Base-by-base conservation (phyloP, 345 rosid genomes). In the Draba incana region DNA sequence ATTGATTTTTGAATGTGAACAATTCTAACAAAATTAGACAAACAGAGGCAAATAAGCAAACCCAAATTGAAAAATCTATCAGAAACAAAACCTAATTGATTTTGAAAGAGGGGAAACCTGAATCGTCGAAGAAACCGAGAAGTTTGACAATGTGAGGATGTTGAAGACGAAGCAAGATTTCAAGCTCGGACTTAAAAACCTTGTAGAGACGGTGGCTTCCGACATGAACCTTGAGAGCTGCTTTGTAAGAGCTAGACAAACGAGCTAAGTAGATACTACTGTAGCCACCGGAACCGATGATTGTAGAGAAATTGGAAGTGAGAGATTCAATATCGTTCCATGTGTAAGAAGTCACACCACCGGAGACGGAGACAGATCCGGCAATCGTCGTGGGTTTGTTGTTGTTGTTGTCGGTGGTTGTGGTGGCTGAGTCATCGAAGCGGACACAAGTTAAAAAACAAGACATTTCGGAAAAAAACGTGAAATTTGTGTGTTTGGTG, bases 251-350 rank as follows among this genome's bases (percentile, higher is more conserved):
- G 63, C 69, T 67, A 30, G 84, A 59, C 53, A 87, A 49, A 9
- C 71, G 79, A 46, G 85, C 97, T 74, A 87, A 16, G 73, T 84
- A 89, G 31, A 92, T 92, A n/a, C 75, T 82, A 74, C 98, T 88
- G 67, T 87, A 92, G 43, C 98, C 98, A 13, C 96, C 98, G 0
- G 81, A 80, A 12, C 98, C 98, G 37, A 89, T 81, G 56, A 83
- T 56, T 16, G 51, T 53, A 6, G 87, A 72, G 78, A 87, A 92
- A 71, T 84, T 76, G 47, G 20, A 45, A 13, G 95, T 86, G 37
- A 80, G 57, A 50, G 56, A 63, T 69, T 77, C 81, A 15, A 92
- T 68, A 64, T 86, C 91, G 0, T 59, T 81, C 96, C 89, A 86
- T 4, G 60, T 73, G 42, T 67, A 88, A 49, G 77, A 75, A 58